Conservation (phyloP, 352 stramenopile genomes). For the Pythium periplocum region DNA sequence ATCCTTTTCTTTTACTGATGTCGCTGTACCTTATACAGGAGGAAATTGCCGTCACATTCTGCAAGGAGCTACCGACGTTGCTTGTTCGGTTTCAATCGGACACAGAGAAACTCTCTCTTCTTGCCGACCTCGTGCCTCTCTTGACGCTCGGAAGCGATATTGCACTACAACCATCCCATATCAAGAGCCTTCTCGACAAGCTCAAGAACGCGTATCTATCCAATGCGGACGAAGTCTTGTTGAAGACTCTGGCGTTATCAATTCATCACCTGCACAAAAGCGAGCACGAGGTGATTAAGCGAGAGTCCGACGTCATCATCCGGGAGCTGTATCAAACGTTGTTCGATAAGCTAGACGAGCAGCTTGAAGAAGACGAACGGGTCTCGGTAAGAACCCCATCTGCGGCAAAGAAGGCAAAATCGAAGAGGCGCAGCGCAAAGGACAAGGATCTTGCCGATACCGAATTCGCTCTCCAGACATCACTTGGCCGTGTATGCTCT, state of each 20-base stretch:
- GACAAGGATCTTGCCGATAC: slow-evolving; percentile 54
- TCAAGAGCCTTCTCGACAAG: slow-evolving; percentile 72
- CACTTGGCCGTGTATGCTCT: slow-evolving; percentile 53
- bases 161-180: slow-evolving; percentile 55
- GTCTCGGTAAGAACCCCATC: slow-evolving; percentile 18
- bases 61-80: slow-evolving; percentile 73
- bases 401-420: slow-evolving; percentile 14
- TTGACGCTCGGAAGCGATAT: slow-evolving; percentile 53
- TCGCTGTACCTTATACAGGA: slow-evolving; percentile 25
- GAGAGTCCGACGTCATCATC: slow-evolving; percentile 70
- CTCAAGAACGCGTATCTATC: slow-evolving; percentile 65
- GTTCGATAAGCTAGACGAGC: slow-evolving; percentile 50
- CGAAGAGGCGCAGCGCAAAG: slow-evolving; percentile 17
- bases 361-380: slow-evolving; percentile 48
- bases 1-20: not conserved
- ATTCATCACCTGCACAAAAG: slow-evolving; percentile 67
- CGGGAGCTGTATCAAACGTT: slow-evolving; percentile 67
- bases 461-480: slow-evolving; percentile 61
- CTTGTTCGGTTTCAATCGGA: slow-evolving; percentile 77
- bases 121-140: slow-evolving; percentile 75
- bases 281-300: slow-evolving; percentile 72
- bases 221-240: slow-evolving; percentile 61
- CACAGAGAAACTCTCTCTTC: slow-evolving; percentile 64
- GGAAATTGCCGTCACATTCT: slow-evolving; percentile 76
- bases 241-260: slow-evolving; percentile 60